A percentile compares a stretch with the other conserved stretches of the same genome.
Conservation (phyloP, 2,329 filamentous ascomycete genomes). For the Xylaria sp. region DNA sequence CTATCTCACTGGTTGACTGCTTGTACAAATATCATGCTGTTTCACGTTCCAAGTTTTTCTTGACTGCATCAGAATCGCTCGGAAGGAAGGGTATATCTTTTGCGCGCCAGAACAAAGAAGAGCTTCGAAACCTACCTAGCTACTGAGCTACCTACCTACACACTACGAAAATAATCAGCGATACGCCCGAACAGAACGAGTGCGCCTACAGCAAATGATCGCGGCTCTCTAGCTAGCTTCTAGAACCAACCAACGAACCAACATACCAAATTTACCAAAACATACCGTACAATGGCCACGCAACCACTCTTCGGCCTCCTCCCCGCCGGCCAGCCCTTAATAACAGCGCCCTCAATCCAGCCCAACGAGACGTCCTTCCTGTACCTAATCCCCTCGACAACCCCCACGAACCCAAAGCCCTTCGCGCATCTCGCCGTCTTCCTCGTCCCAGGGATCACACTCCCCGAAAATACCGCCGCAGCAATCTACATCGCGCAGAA, state of each 20-base stretch:
- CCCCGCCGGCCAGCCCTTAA: slow-evolving; percentile 63
- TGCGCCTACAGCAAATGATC: no score
- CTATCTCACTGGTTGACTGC: background rate
- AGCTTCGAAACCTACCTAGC: background rate
- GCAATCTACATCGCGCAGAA: slow-evolving; percentile 81
- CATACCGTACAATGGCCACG: slow-evolving; percentile 40
- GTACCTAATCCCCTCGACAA: slow-evolving; percentile 58
- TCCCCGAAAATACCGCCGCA: slow-evolving; percentile 79
- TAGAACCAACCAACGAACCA: background rate
- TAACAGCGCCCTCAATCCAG: slow-evolving; percentile 59
- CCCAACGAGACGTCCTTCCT: slow-evolving; percentile 51
- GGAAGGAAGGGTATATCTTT: background rate
- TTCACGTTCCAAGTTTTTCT: background rate
- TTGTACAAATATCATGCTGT: background rate
- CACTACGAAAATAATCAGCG: no score
- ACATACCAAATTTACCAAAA: background rate
- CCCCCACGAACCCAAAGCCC: slow-evolving; percentile 45
- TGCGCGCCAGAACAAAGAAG: background rate
- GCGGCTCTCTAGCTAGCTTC: no score
- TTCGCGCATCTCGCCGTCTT: slow-evolving; percentile 90
- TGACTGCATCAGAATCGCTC: background rate
- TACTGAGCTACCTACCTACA: background rate
- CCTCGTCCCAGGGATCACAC: slow-evolving; percentile 75
- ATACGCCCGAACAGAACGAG: no score
- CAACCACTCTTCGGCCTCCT: slow-evolving; percentile 63